Conservation (phyloP, 2,329 filamentous ascomycete genomes). For the Colletotrichum sublineola region DNA sequence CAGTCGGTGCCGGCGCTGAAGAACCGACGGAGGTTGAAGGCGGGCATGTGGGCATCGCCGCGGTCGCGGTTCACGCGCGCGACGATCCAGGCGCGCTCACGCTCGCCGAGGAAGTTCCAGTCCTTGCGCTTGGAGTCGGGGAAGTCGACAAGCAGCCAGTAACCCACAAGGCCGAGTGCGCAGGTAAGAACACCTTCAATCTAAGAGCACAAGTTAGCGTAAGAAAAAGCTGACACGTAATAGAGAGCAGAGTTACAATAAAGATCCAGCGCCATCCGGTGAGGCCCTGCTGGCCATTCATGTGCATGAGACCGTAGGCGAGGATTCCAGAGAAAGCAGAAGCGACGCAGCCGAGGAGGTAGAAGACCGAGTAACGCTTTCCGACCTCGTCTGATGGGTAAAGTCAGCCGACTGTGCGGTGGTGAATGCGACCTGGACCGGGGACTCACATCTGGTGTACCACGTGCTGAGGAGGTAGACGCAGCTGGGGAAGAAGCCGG, state of each 20-base stretch:
- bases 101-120: conserved; percentile 66
- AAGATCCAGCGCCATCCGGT: conserved; percentile 79
- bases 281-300: conserved; percentile 67
- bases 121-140: conserved; percentile 67
- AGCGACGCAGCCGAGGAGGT: conserved; percentile 76
- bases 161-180: conserved; percentile 62
- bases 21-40: conserved; percentile 64
- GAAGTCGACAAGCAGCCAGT: conserved; percentile 74
- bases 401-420: background rate
- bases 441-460: conserved; percentile 73
- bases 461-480: conserved; percentile 81
- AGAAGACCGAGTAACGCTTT: conserved; percentile 77
- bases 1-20: conserved; percentile 62
- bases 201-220: background rate
- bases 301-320: conserved; percentile 77
- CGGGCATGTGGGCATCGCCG: conserved; percentile 66
- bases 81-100: conserved; percentile 67
- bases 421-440: background rate
- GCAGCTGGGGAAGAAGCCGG: conserved; percentile 79
- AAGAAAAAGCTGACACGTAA: background rate
- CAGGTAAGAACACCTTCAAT: conserved; percentile 67
- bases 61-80: conserved; percentile 69
- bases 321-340: conserved; percentile 77
- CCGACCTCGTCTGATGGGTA: conserved; percentile 70
- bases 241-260: conserved; percentile 49